Evolutionary conservation across 257 asterid species (phyloP).

Genomic region (Lithospermum erythrorhizon): DNA sequence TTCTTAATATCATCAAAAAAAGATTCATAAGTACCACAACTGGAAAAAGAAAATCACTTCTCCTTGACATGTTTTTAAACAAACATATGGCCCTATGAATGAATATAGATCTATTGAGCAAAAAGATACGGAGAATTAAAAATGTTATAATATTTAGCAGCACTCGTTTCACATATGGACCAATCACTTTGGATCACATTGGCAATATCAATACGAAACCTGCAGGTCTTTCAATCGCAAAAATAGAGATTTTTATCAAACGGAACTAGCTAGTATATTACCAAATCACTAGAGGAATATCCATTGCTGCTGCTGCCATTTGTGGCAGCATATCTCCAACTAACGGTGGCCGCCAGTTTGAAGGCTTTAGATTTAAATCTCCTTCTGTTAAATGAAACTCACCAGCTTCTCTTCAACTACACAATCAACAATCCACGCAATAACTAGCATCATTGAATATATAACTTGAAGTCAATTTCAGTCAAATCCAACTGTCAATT

Average conservation of each 20-base stretch:
- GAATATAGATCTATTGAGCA: too few relatives aligned
- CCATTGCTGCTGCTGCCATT: constrained; percentile 51
- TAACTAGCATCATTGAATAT: neutral
- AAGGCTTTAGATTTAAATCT: constrained; percentile 22
- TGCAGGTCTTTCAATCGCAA: neutral
- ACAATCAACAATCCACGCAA: constrained; percentile 3
- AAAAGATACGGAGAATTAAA: too few relatives aligned
- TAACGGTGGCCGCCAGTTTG: constrained; percentile 74
- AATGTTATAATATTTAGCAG: too few relatives aligned
- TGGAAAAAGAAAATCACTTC: neutral
- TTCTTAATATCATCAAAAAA: neutral
- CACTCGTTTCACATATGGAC: neutral
- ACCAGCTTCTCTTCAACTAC: constrained; percentile 30
- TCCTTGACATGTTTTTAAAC: neutral
- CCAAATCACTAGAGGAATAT: constrained; percentile 56
- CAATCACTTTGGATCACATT: neutral
- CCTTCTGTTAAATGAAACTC: constrained; percentile 26
- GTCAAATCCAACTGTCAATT: neutral
- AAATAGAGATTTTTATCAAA: neutral
- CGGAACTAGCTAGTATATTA: constrained; percentile 15
- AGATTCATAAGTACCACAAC: neutral
- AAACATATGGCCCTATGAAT: too few relatives aligned
- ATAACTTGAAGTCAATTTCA: neutral
- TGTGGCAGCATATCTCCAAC: constrained; percentile 64
- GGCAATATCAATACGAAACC: neutral